Base-by-base conservation (phyloP, 75 land plant genomes). In the Larix kaempferi region DNA sequence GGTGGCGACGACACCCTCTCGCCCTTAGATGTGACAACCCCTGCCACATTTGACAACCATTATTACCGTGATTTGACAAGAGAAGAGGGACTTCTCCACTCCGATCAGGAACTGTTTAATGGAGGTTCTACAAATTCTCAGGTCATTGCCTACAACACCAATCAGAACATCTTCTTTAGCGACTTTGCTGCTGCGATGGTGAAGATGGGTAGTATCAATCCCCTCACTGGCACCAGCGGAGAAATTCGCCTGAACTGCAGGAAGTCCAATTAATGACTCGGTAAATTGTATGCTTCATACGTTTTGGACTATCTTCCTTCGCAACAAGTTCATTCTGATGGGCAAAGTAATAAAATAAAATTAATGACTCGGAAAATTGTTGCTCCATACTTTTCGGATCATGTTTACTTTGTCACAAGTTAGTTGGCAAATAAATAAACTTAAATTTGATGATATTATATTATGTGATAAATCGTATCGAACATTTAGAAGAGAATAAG, bases 1-100 rank as follows among this genome's bases (percentile, higher is more conserved):
- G 78, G 79, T 21, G 89, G 84, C 26, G 84, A 88, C 77, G 74
- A 61, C 22, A 84, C 82, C 63, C 79, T 83, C 3, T 82, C 88
- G 11, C 82, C 84, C 6, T 62, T 91, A 6, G 94, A 94, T 57
- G 74, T 49, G 7, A 54, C 25, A 4, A 80, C 91, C 0, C 39
- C 84, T 3, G 56, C 17, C 56, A 54, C 19, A 54, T 81, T 81
- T 71, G 80, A 81, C 73, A 81, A 76, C 39, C 13, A 64, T 10
- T 81, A 81, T 23, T 81, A 25, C 72, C 6, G 2, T 16, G 56
- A 77, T 29, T 59, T 81, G 11, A 1, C n/a, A 4, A 15, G 5
- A 3, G 15, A 29, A 39, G 25, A 66, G 22, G 82, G 82, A 6
- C 81, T 81, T 5, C 56, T 81, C 16, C 52, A 54, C 41, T 77